These are phyloP conservation scores for Colletotrichum gloeosporioides DNA, from an alignment of 2,329 filamentous ascomycete species.

Conservation along the genomic window DNA sequence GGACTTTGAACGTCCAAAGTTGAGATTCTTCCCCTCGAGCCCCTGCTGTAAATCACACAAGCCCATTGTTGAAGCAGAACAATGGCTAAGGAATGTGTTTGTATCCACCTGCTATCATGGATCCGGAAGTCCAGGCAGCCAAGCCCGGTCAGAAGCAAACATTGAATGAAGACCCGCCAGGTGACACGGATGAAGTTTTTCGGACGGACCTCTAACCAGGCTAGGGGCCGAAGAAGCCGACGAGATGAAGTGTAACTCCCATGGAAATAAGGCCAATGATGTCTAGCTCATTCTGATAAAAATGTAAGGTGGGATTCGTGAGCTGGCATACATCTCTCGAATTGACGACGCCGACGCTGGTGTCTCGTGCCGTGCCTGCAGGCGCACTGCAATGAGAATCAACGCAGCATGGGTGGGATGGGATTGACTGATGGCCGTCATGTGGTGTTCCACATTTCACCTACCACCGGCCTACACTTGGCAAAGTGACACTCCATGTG, in stretches of 20 bases:
- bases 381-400: neutral
- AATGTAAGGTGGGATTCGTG: neutral
- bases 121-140: neutral
- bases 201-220: neutral
- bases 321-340: neutral
- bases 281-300: neutral
- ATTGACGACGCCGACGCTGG: neutral
- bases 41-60: neutral
- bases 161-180: neutral
- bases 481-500: neutral
- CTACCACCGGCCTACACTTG: neutral
- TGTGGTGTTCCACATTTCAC: neutral
- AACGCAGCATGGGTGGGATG: neutral
- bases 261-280: neutral
- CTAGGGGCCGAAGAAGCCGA: neutral
- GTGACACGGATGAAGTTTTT: neutral
- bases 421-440: neutral
- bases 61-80: neutral
- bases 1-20: neutral
- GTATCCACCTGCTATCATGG: neutral
- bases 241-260: neutral
- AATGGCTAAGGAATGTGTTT: fast-evolving
- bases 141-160: neutral
- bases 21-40: neutral
- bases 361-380: neutral